phyloP scores from a whole-genome alignment of 345 rosid species.

The Boechera stricta region DNA sequence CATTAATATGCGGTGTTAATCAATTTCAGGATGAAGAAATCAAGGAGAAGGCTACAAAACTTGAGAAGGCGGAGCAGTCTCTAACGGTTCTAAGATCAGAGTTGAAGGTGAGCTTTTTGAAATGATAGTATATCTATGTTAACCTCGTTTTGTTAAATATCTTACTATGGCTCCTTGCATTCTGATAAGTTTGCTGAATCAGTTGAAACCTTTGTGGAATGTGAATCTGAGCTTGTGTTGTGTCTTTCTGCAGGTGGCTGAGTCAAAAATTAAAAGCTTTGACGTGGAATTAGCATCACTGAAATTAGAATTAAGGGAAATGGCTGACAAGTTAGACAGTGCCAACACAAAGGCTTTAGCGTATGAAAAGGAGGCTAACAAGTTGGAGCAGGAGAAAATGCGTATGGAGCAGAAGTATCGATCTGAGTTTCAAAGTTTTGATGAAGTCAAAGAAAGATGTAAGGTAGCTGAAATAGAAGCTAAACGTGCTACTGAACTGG shows the following conservation, averaged over 20 bases:
- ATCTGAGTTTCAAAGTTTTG: slow-evolving; percentile 84
- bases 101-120: slow-evolving; percentile 67
- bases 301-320: slow-evolving; percentile 61
- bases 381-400: slow-evolving; percentile 85
- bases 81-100: slow-evolving; percentile 79
- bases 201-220: slow-evolving; percentile 8
- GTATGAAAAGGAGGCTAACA: slow-evolving; percentile 79
- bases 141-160: slow-evolving; percentile 1
- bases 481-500: slow-evolving; percentile 84
- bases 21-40: slow-evolving; percentile 81
- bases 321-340: slow-evolving; percentile 68
- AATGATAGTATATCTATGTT: slow-evolving; percentile 13
- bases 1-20: slow-evolving; percentile 24
- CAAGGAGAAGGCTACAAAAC: slow-evolving; percentile 64
- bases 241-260: slow-evolving; percentile 75
- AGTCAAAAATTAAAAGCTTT: slow-evolving; percentile 79
- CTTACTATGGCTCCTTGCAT: slow-evolving; percentile 1
- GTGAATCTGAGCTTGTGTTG: slow-evolving; percentile 27
- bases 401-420: slow-evolving; percentile 80
- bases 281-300: slow-evolving; percentile 68
- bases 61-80: slow-evolving; percentile 83
- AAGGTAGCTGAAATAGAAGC: slow-evolving; percentile 83
- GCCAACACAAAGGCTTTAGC: slow-evolving; percentile 73
- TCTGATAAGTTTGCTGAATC: slow-evolving; percentile 14
- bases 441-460: slow-evolving; percentile 82